Evolutionary conservation across 257 asterid species (phyloP).

Genomic region (Fraxinus anomala): DNA sequence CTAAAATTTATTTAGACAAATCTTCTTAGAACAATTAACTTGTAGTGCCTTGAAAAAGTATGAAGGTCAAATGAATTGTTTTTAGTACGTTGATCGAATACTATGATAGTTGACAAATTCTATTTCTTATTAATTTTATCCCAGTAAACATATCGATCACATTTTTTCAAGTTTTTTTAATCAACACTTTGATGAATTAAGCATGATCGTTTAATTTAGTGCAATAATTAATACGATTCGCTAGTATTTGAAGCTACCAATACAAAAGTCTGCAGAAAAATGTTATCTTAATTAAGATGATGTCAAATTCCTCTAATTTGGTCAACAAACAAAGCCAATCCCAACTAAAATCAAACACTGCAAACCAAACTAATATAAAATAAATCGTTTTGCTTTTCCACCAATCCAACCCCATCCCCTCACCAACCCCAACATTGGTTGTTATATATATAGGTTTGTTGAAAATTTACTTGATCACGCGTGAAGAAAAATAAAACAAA

Average conservation of each 20-base stretch:
- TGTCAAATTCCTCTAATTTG: conserved; percentile 35
- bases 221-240: no score
- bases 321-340: conserved; percentile 42
- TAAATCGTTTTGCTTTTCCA: not conserved
- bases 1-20: not conserved
- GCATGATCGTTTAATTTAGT: not conserved
- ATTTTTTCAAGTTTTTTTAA: not conserved
- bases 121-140: no score
- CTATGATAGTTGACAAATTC: no score
- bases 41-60: no score
- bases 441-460: no score
- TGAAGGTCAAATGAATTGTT: no score
- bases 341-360: conserved; percentile 33
- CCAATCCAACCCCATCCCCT: not conserved
- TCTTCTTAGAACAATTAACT: not conserved
- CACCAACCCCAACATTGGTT: not conserved
- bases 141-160: no score
- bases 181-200: not conserved
- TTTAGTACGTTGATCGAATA: no score
- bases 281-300: conserved; percentile 9
- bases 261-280: not conserved
- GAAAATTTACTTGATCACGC: no score
- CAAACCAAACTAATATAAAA: not conserved
- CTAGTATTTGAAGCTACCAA: not conserved
- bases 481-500: no score